Evolutionary conservation across 2,329 filamentous ascomycete genomes (phyloP), one percentile per base, ranked within the genome.

Genomic region (Phaeomoniella chlamydospora): DNA sequence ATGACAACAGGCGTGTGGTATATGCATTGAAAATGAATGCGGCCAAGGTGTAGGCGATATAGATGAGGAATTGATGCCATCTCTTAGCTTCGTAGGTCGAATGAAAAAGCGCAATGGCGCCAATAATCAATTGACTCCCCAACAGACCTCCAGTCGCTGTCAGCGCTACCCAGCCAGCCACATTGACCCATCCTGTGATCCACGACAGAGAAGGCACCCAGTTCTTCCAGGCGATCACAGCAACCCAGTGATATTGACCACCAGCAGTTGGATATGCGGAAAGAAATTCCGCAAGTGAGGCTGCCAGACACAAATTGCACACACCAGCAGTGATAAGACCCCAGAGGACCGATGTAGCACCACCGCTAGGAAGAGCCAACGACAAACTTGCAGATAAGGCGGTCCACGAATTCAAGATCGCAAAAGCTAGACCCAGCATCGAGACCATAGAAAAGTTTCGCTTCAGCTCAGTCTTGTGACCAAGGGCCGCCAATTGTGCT

Each of bases 51-150:
- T 75, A 77, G 4, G 55, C 76, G 31, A 80, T 65, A 53, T 83
- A 84, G 33, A 84, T 76, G 17, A 83, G 59, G 53, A 84, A 84
- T 43, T 81, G 74, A 46, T 85, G 78, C 75, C 78, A 84, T 3
- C 70, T 49, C 48, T 77, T 54, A 2, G 69, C 40, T 15, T 64
- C 58, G 48, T 77, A 83, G 34, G 59, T 58, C 0, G 70, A 61
- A 43, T 77, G 58, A 53, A 75, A 68, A 22, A 84, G 58, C 2
- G 68, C 62, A 36, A 82, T 74, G 31, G 80, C 66, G 37, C 77
- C 74, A 16, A 80, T 51, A 34, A 84, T 68, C 42, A 84, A 68
- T 42, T 77, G 69, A 45, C 73, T 78, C 10, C 74, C 77, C 4
- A 84, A 64, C 15, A 82, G 61, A 2, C 77, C 76, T 12, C 72